Conservation (phyloP, 345 rosid species). For the sweet orange (Citrus sinensis) region DVS_A1.0 CM039166.1:14504501-14505000, state of each 20-base stretch:
- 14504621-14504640: background rate
- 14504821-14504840: background rate
- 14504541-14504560: background rate
- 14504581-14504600: background rate
- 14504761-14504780: background rate
- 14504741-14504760: background rate
- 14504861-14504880: background rate
- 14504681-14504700: background rate
- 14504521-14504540: too few species aligned
- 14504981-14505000: background rate
- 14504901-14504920: background rate
- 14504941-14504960: background rate
- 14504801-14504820: background rate
- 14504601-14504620: background rate
- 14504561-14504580: background rate
- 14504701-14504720: background rate
- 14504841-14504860: background rate
- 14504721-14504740: background rate
- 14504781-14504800: too few species aligned
- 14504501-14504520: accelerated
- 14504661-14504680: background rate
- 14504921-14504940: background rate
- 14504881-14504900: background rate
- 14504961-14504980: background rate
- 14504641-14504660: background rate